Base-by-base conservation (phyloP, 306 rosid species). In the Fagus crenata region DNA sequence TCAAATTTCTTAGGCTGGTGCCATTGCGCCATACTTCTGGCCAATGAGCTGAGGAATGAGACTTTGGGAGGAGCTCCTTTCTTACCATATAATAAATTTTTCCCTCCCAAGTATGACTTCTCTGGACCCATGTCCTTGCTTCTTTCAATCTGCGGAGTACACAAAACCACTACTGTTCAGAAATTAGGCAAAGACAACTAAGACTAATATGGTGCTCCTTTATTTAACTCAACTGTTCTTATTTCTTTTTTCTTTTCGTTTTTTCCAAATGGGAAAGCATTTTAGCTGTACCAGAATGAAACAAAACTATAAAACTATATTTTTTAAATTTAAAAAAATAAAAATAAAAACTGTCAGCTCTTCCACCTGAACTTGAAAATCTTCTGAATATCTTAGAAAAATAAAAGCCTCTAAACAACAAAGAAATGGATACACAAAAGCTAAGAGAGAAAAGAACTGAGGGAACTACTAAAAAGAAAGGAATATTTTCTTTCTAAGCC, bases 21-120 rank as follows among this genome's bases (percentile, higher is more conserved):
- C 96, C 93, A 82, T 59, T 85, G 93, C 2, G 83, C 83, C 81
- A 90, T 76, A 61, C 76, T 85, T 84, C 80, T 90, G 59, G 93
- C 86, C 83, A 91, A 84, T 46, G 90, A 88, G 64, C 89, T 58
- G n/a, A 92, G 88, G 74, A 89, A 82, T 72, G 97, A 84, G 33
- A 69, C 77, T 83, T 84, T 93, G 22, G 87, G 73, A 60, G 93
- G 87, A 71, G 89, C 77, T 37, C 90, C 98, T 82, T 83, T 89
- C 89, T 85, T 91, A 60, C 97, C 98, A 67, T 85, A 85, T 55
- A 96, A 83, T 84, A 96, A 85, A 84, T 85, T 90, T 78, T 96
- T 96, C 68, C 98, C 96, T 80, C 88, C 96, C 87, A 96, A 86
- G 81, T 96, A 98, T 2, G 99, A 91, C 82, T 84, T 89, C 55